Conservation (phyloP, 2,329 filamentous ascomycete species). For the Coniochaeta pulveracea region DNA sequence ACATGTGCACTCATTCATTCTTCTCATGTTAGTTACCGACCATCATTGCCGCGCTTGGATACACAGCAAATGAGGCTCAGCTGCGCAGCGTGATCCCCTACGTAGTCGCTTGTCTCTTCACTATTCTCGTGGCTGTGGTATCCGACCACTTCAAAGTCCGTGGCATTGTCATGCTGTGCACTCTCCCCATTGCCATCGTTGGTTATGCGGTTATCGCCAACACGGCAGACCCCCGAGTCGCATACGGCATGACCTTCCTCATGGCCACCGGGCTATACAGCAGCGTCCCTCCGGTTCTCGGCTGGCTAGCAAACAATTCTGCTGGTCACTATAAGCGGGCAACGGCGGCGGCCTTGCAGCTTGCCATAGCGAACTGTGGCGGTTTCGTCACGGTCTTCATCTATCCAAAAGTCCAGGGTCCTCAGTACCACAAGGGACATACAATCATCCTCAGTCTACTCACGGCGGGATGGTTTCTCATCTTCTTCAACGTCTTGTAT, state of each 20-base stretch:
- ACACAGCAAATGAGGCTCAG: slow-evolving; percentile 44
- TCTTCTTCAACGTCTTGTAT: slow-evolving; percentile 3
- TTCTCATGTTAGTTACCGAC: slow-evolving; percentile 39
- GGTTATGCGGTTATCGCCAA: slow-evolving; percentile 56
- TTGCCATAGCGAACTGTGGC: slow-evolving; percentile 55
- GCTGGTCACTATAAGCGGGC: slow-evolving; percentile 61
- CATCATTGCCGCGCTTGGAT: slow-evolving; percentile 38
- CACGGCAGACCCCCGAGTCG: slow-evolving; percentile 33
- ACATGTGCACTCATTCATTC: background rate
- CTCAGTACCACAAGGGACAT: slow-evolving; percentile 49
- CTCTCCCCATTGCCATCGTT: slow-evolving; percentile 50
- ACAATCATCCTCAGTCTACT: slow-evolving; percentile 48
- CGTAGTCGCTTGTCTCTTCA: slow-evolving; percentile 44
- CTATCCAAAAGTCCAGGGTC: slow-evolving; percentile 44
- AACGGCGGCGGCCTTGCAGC: slow-evolving; percentile 52
- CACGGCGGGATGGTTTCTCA: slow-evolving; percentile 48
- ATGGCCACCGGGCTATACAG: slow-evolving; percentile 56
- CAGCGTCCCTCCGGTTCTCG: slow-evolving; percentile 50
- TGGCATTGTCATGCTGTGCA: slow-evolving; percentile 50
- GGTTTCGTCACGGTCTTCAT: slow-evolving; percentile 52
- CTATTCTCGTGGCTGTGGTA: slow-evolving; percentile 41
- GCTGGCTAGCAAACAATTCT: slow-evolving; percentile 58
- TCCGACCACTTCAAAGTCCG: slow-evolving; percentile 50
- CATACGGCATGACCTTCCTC: slow-evolving; percentile 57
- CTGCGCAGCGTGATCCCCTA: slow-evolving; percentile 55